Evolutionary conservation across 495 filamentous ascomycete species (phyloP).

Genomic region (Aspergillus ellipticus): DNA sequence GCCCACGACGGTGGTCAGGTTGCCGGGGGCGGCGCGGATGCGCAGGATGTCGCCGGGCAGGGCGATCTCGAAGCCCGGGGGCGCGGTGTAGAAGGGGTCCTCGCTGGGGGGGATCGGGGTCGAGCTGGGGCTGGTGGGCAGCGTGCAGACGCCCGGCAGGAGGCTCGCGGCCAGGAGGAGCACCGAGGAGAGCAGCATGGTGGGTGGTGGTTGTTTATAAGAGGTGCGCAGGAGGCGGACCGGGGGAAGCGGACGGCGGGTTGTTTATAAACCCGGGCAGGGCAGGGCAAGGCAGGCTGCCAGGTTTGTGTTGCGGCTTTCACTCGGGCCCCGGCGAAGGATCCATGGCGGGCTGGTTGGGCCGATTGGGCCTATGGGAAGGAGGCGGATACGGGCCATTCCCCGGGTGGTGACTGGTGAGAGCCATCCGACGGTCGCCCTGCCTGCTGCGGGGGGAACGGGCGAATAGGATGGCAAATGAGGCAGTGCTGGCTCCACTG

Average conservation of each 20-base stretch:
- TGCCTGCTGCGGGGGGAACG: no score
- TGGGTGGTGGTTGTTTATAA: no score
- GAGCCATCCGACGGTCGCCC: no score
- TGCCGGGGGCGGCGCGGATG: conserved; percentile 20
- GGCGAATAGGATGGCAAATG: no score
- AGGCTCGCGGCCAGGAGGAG: background rate
- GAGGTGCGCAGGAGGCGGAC: background rate
- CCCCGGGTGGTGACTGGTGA: no score
- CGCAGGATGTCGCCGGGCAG: conserved; percentile 41
- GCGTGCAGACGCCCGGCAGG: background rate
- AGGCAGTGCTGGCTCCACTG: no score
- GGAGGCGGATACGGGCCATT: no score
- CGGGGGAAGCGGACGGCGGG: background rate
- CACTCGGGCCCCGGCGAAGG: no score
- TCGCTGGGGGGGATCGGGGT: conserved; percentile 3
- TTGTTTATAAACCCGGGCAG: no score
- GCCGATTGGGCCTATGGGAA: no score
- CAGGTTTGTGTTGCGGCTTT: background rate
- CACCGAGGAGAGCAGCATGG: background rate
- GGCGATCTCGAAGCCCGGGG: conserved; percentile 30
- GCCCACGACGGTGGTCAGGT: background rate
- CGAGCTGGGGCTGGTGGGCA: background rate
- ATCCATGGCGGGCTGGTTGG: background rate
- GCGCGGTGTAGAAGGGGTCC: conserved; percentile 46
- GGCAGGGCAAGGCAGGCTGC: background rate